Conservation (phyloP, 371 early-diverging fungal species). For the Umbelopsis sp. region DNA sequence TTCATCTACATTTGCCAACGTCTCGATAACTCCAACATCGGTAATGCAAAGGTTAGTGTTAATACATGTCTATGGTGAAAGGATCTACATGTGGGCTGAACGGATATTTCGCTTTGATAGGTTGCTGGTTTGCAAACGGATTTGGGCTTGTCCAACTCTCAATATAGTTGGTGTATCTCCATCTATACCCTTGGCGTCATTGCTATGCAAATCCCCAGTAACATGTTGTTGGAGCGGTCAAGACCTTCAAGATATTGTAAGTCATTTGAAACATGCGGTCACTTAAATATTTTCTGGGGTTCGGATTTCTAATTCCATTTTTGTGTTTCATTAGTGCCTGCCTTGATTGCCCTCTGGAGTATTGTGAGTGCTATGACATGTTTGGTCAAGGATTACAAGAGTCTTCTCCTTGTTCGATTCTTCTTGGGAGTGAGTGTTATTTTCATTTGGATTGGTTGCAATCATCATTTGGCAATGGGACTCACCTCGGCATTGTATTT, state of each 20-base stretch:
- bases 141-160: constrained; percentile 17
- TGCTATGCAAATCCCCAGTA: constrained; percentile 27
- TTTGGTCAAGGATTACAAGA: constrained; percentile 21
- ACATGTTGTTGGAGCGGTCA: constrained; percentile 24
- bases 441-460: background rate
- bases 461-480: too few species aligned
- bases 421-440: constrained; percentile 22
- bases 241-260: constrained; percentile 24
- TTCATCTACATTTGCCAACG: constrained; percentile 26
- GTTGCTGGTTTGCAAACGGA: constrained; percentile 23
- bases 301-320: background rate
- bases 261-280: background rate
- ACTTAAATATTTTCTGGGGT: too few species aligned
- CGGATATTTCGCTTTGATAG: constrained; percentile 1
- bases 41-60: constrained; percentile 23
- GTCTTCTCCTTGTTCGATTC: constrained; percentile 20
- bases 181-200: constrained; percentile 26
- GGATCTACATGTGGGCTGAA: background rate
- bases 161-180: constrained; percentile 24
- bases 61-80: background rate
- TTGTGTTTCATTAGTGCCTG: background rate
- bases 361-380: constrained; percentile 21
- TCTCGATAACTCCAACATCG: constrained; percentile 25
- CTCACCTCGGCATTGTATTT: background rate
- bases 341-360: constrained; percentile 20